These are phyloP conservation scores for Tetrahymena elliotti DNA, from an alignment of 73 alveolate genomes.

Conservation along the genomic window DNA sequence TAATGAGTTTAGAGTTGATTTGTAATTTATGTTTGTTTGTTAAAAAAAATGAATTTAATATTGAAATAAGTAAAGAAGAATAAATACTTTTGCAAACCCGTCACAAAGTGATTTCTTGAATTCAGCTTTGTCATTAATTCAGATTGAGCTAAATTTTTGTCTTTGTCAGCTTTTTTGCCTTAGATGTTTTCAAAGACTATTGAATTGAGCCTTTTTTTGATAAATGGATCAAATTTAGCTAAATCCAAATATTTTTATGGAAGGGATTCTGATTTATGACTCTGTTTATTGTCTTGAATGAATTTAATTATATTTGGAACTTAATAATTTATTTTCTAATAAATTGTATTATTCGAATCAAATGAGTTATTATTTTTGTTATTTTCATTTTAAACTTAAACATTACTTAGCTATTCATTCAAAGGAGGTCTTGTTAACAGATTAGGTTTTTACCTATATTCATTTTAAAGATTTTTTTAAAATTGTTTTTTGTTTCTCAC, in stretches of 20 bases:
- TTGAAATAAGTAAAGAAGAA: too few relatives aligned
- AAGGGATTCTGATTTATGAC: background rate
- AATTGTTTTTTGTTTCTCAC: background rate
- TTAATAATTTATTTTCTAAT: background rate
- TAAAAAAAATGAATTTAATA: too few relatives aligned
- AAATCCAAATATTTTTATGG: background rate
- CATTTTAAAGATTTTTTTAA: background rate
- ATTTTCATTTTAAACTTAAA: background rate
- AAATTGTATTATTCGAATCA: background rate
- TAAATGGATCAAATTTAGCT: background rate
- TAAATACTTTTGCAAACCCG: background rate
- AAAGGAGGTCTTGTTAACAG: background rate
- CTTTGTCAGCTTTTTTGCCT: background rate
- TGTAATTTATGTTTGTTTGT: too few relatives aligned
- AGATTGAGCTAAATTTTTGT: background rate
- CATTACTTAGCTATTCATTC: background rate
- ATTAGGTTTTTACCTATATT: background rate
- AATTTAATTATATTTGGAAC: background rate
- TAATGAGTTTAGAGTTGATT: too few relatives aligned
- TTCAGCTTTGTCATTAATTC: background rate
- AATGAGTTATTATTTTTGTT: background rate
- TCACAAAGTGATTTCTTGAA: background rate
- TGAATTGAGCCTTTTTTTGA: background rate
- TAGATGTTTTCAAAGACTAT: background rate
- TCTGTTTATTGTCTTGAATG: background rate